A percentile compares a stretch with the other conserved stretches of the same genome.
Conservation (phyloP, 352 stramenopile species). For the Aphanomyces astaci region DNA sequence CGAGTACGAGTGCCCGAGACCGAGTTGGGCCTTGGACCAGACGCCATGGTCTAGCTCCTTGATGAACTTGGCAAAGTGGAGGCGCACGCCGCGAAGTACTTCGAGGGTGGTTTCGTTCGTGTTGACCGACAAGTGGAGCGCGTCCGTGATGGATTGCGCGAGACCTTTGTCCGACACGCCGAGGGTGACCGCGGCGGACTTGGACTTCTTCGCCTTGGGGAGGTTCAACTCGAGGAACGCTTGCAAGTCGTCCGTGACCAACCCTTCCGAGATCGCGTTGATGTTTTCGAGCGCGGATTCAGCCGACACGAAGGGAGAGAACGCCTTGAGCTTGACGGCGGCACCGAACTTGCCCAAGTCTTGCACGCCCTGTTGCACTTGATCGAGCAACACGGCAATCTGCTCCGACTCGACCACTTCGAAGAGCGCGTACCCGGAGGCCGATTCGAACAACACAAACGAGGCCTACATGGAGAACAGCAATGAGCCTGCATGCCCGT, state of each 20-base stretch:
- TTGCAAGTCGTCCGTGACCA: slow-evolving; percentile 90
- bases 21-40: slow-evolving; percentile 96
- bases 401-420: slow-evolving; percentile 98
- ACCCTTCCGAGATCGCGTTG: slow-evolving; percentile 96
- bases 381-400: slow-evolving; percentile 82
- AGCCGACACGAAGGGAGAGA: slow-evolving; percentile 98
- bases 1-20: slow-evolving; percentile 99
- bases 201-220: slow-evolving; percentile 90
- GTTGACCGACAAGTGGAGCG: slow-evolving; percentile 89
- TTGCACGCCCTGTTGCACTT: slow-evolving; percentile 88
- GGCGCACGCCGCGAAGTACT: slow-evolving; percentile 93
- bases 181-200: slow-evolving; percentile 68
- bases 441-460: slow-evolving; percentile 95
- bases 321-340: slow-evolving; percentile 98
- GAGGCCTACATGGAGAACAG: slow-evolving; percentile 1
- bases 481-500: background rate
- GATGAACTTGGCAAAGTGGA: slow-evolving; percentile 97
- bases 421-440: slow-evolving; percentile 98
- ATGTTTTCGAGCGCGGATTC: slow-evolving; percentile 99
- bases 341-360: slow-evolving; percentile 94
- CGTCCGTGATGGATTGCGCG: slow-evolving; percentile 93
- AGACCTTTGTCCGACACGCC: slow-evolving; percentile 92
- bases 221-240: slow-evolving; percentile 99
- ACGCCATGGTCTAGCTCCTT: slow-evolving; percentile 95
- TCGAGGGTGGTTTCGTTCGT: slow-evolving; percentile 97